These are phyloP conservation scores for Lasiodiplodia sp. DNA, from an alignment of 2,329 filamentous ascomycete species.

Conservation along the genomic window DNA sequence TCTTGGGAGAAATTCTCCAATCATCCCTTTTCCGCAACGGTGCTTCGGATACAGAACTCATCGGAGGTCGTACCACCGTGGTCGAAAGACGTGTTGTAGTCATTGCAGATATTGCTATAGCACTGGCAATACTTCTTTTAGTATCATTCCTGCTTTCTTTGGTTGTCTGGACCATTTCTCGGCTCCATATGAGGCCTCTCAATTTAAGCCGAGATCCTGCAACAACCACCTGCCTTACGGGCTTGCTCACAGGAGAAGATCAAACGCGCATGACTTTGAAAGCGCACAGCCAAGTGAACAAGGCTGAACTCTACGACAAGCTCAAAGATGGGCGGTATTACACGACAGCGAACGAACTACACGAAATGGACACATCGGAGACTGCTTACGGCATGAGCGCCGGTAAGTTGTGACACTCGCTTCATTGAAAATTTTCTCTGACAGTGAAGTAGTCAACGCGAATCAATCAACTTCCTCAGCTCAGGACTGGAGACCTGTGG, in stretches of 20 bases:
- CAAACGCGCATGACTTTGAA: not conserved
- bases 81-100: not conserved
- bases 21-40: slow-evolving; percentile 29
- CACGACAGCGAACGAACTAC: not conserved
- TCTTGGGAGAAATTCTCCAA: slow-evolving; percentile 34
- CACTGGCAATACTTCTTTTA: not conserved
- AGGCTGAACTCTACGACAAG: not conserved
- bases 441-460: not conserved
- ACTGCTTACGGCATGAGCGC: not conserved
- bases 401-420: not conserved
- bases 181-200: not conserved
- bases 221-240: not conserved
- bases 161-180: not conserved
- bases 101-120: not conserved
- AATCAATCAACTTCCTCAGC: not conserved
- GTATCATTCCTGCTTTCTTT: not conserved
- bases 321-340: not conserved
- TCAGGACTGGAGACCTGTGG: not conserved
- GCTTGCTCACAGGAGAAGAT: not conserved
- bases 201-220: not conserved
- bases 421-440: not conserved
- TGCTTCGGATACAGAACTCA: not conserved
- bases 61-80: not conserved
- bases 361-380: not conserved
- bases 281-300: not conserved